phyloP scores from a whole-genome alignment of 2,329 filamentous ascomycete species.

The Stemphylium vesicarium region DNA sequence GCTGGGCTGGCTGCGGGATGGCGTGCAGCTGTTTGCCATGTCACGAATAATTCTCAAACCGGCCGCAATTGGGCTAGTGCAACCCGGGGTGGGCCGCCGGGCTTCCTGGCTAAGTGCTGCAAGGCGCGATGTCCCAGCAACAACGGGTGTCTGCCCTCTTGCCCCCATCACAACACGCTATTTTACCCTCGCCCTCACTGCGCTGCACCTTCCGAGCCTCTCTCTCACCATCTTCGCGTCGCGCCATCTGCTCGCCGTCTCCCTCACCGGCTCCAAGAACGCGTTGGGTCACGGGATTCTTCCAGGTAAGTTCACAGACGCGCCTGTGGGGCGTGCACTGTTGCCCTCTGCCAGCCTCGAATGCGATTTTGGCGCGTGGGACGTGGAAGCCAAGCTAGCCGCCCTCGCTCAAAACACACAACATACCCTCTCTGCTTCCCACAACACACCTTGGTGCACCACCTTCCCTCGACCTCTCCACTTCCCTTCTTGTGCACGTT shows the following conservation, averaged over 20 bases:
- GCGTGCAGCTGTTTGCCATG: conserved; percentile 27
- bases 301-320: conserved; percentile 38
- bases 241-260: not conserved
- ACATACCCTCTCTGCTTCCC: conserved; percentile 35
- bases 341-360: conserved; percentile 38
- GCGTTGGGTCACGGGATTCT: conserved; percentile 30
- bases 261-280: conserved; percentile 19
- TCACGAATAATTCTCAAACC: conserved; percentile 41
- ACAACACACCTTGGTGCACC: conserved; percentile 48
- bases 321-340: conserved; percentile 43
- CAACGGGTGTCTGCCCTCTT: conserved; percentile 20
- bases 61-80: conserved; percentile 34
- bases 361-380: conserved; percentile 38
- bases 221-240: not conserved
- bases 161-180: conserved; percentile 24
- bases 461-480: conserved; percentile 29
- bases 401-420: conserved; percentile 47
- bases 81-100: conserved; percentile 9
- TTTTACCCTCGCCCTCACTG: conserved; percentile 7
- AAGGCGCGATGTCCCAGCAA: conserved; percentile 21
- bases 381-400: conserved; percentile 31
- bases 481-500: conserved; percentile 33
- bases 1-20: conserved; percentile 11
- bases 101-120: conserved; percentile 17
- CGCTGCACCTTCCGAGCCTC: conserved; percentile 20